Base-by-base conservation (phyloP, 2,329 filamentous ascomycete species). In the Phoma sp. region DNA sequence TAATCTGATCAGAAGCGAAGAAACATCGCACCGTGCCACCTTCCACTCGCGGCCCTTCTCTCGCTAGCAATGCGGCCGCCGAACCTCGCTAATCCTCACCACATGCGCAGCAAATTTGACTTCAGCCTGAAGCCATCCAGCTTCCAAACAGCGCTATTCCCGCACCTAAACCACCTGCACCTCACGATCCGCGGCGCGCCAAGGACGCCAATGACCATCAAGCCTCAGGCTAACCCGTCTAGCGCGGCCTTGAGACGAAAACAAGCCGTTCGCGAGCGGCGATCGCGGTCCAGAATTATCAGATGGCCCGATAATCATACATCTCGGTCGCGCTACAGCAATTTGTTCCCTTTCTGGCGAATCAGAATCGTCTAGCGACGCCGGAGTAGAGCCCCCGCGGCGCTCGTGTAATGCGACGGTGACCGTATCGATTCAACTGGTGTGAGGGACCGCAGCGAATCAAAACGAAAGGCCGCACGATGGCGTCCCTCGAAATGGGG, bases 231-330 rank as follows among this genome's bases (percentile, higher is more conserved):
- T 43, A 47, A 27, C 36, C 54, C 39, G 5, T 25, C 55, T 65
- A 68, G 56, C 24, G 45, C 45, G 35, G 8, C 45, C 54, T 65
- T 62, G 44, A 49, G 42, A 22, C 22, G 42, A 43, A 41, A 43
- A 39, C 22, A 51, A 47, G 42, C 56, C 45, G 47, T 47, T 61
- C 14, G 35, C 46, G 48, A 14, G 42, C 38, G 55, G 48, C 61
- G 54, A 56, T 54, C 40, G 36, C 18, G 59, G 60, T 58, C 66
- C 60, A 65, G 65, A 33, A 67, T 68, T 67, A 68, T 67, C 66
- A 66, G 64, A 68, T 69, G 61, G 65, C 29, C 61, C 61, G 65
- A 68, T 69, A 61, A 59, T 49, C 27, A 36, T 47, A 27, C 41
- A 41, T 50, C 35, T 48, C 54, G 18, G 42, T 25, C 49, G 52